Evolutionary conservation across 2,329 filamentous ascomycete genomes (phyloP).

Genomic region (Aureobasidium sp.): DNA sequence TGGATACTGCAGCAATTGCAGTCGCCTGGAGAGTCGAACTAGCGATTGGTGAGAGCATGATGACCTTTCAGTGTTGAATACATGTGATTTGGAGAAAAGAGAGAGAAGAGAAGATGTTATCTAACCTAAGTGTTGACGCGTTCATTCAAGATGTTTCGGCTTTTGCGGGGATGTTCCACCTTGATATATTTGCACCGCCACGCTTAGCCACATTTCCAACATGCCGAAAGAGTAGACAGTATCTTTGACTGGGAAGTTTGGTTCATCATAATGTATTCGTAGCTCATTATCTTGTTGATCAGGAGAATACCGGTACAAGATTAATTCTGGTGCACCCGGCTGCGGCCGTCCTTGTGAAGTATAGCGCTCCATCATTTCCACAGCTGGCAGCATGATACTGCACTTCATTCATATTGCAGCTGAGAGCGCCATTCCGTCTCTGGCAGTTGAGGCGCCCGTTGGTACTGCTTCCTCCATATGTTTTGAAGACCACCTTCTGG

Average conservation of each 20-base stretch:
- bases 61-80: slow-evolving; percentile 25
- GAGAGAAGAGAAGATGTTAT: neutral
- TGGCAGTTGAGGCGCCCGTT: neutral
- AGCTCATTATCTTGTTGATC: neutral
- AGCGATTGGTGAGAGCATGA: slow-evolving; percentile 36
- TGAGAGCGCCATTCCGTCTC: neutral
- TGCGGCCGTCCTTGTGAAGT: neutral
- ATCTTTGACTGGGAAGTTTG: neutral
- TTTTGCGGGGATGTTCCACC: neutral
- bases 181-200: slow-evolving; percentile 7
- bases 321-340: neutral
- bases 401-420: neutral
- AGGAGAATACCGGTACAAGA: neutral
- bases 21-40: slow-evolving; percentile 59
- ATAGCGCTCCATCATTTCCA: neutral
- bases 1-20: slow-evolving; percentile 59
- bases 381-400: neutral
- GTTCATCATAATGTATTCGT: neutral
- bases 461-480: neutral
- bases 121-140: neutral
- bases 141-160: neutral
- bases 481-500: neutral
- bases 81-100: slow-evolving; percentile 23
- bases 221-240: too few relatives aligned
- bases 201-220: neutral